Evolutionary conservation across 1,284 basidiomycete genomes (phyloP), one percentile per base, ranked within the genome.

Genomic region (Neonothopanus nambi): DNA sequence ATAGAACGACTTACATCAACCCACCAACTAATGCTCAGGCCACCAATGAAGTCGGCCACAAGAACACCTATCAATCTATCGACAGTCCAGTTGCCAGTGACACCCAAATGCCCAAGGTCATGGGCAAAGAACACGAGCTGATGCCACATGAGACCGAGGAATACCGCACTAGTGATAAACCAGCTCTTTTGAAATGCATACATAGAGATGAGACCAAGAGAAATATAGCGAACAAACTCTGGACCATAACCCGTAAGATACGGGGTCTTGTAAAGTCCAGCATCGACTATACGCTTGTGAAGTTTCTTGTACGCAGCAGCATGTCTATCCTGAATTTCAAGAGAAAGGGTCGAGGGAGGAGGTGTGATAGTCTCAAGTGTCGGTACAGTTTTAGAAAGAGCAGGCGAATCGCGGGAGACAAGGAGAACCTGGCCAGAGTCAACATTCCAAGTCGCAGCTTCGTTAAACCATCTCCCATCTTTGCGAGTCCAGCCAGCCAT

Each of bases 1-100:
- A 44, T 55, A 57, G n/a, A 42, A 49, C 24, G 18, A 83, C 91
- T 76, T 60, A 94, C 93, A 70, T 97, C 85, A 55, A 95, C 93
- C 96, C 96, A 99, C 97, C 96, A 99, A 37, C 93, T 91, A 35
- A 97, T 81, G 66, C 93, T 96, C 49, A 99, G 75, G 2, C 96
- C 96, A 20, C 96, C 95, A 49, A 96, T 76, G 64, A 90, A 93
- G 70, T 95, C 82, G 1, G 93, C 90, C 52, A 96, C 78, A n/a
- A 88, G 67, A 53, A 91, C 93, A 17, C 84, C 89, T 49, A 96
- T 74, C 45, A 93, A 63, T 36, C 95, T 84, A 68, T 99, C 96
- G 50, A 79, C 72, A 26, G 77, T 70, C 89, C 93, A 97, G 65
- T 89, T 74, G 58, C 96, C 94, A 0, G 94, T 96, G 57, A 99